phyloP scores from a whole-genome alignment of 2,329 filamentous ascomycete genomes.

The Penicillium sp. region DNA sequence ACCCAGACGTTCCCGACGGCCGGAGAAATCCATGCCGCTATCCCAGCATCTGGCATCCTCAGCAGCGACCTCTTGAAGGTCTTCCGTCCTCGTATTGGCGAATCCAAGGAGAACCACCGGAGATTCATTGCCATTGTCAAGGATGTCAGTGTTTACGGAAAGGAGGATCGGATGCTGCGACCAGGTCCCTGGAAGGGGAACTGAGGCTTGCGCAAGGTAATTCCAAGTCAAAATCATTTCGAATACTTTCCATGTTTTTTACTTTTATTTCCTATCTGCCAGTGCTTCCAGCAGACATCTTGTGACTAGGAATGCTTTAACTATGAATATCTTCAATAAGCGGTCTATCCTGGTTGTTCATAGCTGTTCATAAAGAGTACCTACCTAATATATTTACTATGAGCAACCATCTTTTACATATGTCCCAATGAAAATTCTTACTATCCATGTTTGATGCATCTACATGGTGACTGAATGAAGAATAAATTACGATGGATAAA shows the following conservation, averaged over 20 bases:
- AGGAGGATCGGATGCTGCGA: conserved; percentile 42
- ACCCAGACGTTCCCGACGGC: conserved; percentile 43
- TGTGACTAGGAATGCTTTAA: neutral
- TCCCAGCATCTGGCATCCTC: conserved; percentile 46
- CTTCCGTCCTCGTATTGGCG: conserved; percentile 44
- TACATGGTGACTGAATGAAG: neutral
- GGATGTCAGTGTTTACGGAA: conserved; percentile 44
- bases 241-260: neutral
- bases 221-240: neutral
- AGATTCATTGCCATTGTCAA: conserved; percentile 47
- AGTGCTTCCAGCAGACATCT: neutral
- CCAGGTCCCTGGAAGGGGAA: conserved; percentile 38
- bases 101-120: conserved; percentile 42
- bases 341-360: neutral
- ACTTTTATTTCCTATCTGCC: neutral
- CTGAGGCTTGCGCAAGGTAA: neutral
- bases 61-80: conserved; percentile 45
- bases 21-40: conserved; percentile 48
- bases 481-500: neutral
- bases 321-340: neutral
- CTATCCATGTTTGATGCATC: neutral
- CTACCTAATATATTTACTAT: neutral
- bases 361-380: neutral
- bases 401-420: neutral
- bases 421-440: neutral